Percentiles rank a stretch among this genome's conserved stretches.
These are phyloP conservation scores for Takashimella koratensis DNA, from an alignment of 1,284 basidiomycete genomes.

Conservation along the genomic window DNA sequence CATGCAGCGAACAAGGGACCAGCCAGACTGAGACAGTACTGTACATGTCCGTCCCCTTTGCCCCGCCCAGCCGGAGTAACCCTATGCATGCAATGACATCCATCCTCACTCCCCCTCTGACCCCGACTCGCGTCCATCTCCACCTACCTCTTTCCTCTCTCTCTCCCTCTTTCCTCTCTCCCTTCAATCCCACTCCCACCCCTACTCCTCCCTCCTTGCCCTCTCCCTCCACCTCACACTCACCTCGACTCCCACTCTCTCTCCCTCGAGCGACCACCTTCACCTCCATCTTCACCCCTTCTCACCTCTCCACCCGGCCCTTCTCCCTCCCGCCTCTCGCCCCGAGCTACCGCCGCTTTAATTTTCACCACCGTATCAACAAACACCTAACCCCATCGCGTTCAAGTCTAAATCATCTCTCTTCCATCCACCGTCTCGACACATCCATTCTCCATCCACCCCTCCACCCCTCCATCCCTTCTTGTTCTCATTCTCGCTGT, in stretches of 20 bases:
- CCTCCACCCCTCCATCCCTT: no score
- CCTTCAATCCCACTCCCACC: background rate
- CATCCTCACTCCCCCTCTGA: no score
- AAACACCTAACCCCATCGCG: no score
- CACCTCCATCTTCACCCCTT: background rate
- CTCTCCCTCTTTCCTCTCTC: constrained; percentile 3
- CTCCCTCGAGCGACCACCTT: background rate
- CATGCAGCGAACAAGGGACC: no score
- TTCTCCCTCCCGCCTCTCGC: background rate
- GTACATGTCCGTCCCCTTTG: no score
- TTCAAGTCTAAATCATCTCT: background rate
- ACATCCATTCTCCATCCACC: no score
- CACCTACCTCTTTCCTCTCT: background rate
- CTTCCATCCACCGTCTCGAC: background rate
- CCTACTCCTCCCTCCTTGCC: constrained; percentile 2
- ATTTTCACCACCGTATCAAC: no score
- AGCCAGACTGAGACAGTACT: no score
- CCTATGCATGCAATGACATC: no score
- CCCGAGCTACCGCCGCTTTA: background rate
- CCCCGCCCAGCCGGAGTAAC: no score
- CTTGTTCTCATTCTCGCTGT: no score
- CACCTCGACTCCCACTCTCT: background rate
- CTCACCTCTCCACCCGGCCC: background rate
- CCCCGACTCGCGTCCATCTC: no score
- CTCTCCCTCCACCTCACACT: background rate